These are phyloP conservation scores for Berkeleyomyces rouxiae DNA, from an alignment of 2,329 filamentous ascomycete species.

Conservation along the genomic window DNA sequence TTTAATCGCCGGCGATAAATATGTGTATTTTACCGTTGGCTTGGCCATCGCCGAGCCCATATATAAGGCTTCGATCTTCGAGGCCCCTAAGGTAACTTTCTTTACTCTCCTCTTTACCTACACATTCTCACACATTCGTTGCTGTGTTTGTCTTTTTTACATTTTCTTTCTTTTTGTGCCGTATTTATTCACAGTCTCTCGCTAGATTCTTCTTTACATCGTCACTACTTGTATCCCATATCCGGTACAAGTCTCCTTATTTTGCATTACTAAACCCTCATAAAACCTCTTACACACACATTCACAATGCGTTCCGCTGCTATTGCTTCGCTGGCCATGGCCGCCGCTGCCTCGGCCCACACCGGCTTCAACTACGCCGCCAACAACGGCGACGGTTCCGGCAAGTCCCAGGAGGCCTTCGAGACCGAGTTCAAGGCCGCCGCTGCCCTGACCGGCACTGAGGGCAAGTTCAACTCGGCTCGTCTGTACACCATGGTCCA, in stretches of 20 bases:
- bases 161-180: constrained; percentile 4
- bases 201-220: constrained; percentile 3
- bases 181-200: constrained; percentile 3
- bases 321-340: constrained; percentile 7
- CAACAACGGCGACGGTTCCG: constrained; percentile 40
- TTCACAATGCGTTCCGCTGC: constrained; percentile 14
- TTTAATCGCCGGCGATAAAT: neutral
- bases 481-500: constrained; percentile 60
- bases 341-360: constrained; percentile 22
- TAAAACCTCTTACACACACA: neutral
- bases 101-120: neutral
- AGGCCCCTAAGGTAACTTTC: neutral
- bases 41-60: neutral
- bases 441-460: constrained; percentile 43
- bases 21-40: neutral
- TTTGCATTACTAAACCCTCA: constrained; percentile 7
- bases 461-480: constrained; percentile 47
- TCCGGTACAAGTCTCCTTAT: neutral
- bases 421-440: constrained; percentile 53
- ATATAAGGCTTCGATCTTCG: constrained; percentile 2
- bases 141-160: neutral
- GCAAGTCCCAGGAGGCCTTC: constrained; percentile 48
- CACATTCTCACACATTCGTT: constrained; percentile 2
- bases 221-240: neutral
- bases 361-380: constrained; percentile 63